These are phyloP conservation scores for Aleurites moluccanus DNA, from an alignment of 441 rosid genomes.

Conservation along the genomic window DNA sequence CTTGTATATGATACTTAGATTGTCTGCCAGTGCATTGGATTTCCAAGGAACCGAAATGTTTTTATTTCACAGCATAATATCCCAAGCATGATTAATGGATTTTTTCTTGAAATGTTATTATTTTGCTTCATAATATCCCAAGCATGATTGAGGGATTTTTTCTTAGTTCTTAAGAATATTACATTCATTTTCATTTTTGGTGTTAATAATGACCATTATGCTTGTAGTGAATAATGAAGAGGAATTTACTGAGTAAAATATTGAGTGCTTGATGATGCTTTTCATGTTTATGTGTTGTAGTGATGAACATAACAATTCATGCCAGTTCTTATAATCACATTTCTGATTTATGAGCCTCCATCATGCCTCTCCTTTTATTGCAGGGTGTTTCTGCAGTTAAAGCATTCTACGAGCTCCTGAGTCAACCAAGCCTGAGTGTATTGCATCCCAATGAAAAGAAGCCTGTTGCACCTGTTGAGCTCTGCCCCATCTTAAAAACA, in stretches of 20 bases:
- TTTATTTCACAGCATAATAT: background rate
- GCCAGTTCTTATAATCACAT: background rate
- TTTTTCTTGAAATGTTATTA: background rate
- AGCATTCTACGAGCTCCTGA: conserved; percentile 69
- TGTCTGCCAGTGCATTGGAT: background rate
- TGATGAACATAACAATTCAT: background rate
- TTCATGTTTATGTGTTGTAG: background rate
- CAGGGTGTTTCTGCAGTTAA: conserved; percentile 81
- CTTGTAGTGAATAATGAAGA: too few species aligned
- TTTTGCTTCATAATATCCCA: background rate
- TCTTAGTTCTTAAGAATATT: too few species aligned
- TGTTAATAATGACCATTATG: too few species aligned
- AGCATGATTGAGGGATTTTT: background rate
- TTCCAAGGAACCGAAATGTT: background rate
- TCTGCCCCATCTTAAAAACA: conserved; percentile 70
- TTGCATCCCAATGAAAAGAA: conserved; percentile 63
- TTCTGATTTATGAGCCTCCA: background rate
- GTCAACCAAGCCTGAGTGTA: conserved; percentile 59
- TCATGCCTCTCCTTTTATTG: conserved; percentile 8
- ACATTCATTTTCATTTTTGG: too few species aligned
- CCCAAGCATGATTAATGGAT: background rate
- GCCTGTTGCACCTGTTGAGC: conserved; percentile 76
- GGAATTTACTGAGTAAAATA: background rate
- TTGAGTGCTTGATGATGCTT: background rate
- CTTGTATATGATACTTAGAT: background rate